Conservation (phyloP, 106 monocot species). For the Cymbidium sinense region DNA sequence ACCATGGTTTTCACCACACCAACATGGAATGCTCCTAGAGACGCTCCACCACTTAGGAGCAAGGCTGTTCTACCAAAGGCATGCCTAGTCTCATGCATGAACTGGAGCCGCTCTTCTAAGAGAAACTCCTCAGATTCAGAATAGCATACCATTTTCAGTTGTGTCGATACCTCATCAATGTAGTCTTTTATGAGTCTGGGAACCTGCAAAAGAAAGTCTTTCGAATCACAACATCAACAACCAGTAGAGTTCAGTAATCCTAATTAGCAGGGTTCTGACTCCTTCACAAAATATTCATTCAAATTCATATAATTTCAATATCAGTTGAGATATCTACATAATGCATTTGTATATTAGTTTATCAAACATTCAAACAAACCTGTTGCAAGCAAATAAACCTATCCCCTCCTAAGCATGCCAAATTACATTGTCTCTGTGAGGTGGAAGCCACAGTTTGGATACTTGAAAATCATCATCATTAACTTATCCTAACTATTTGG, state of each 20-base stretch:
- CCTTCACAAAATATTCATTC: neutral
- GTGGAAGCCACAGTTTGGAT: too few species aligned
- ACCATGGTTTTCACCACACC: slow-evolving; percentile 69
- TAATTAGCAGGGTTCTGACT: neutral
- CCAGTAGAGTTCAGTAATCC: neutral
- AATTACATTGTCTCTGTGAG: too few species aligned
- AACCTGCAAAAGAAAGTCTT: slow-evolving; percentile 24
- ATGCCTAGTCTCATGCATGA: slow-evolving; percentile 76
- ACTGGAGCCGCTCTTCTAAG: slow-evolving; percentile 68
- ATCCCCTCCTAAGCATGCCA: too few species aligned
- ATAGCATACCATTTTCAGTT: slow-evolving; percentile 59
- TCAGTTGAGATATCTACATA: neutral
- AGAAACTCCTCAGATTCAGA: slow-evolving; percentile 62
- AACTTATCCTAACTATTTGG: too few species aligned
- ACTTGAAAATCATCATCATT: too few species aligned
- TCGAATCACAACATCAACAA: neutral
- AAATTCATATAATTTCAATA: neutral
- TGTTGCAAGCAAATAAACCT: too few species aligned
- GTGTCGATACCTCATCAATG: slow-evolving; percentile 69
- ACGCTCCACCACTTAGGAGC: slow-evolving; percentile 70
- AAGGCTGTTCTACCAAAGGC: slow-evolving; percentile 73
- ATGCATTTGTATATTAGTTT: neutral
- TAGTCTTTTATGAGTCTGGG: slow-evolving; percentile 73
- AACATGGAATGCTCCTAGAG: slow-evolving; percentile 61
- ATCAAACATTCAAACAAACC: neutral